Evolutionary conservation across 106 monocot species (phyloP), one percentile per base, ranked within the genome.

Genomic region (Hemerocallis citrina): DNA sequence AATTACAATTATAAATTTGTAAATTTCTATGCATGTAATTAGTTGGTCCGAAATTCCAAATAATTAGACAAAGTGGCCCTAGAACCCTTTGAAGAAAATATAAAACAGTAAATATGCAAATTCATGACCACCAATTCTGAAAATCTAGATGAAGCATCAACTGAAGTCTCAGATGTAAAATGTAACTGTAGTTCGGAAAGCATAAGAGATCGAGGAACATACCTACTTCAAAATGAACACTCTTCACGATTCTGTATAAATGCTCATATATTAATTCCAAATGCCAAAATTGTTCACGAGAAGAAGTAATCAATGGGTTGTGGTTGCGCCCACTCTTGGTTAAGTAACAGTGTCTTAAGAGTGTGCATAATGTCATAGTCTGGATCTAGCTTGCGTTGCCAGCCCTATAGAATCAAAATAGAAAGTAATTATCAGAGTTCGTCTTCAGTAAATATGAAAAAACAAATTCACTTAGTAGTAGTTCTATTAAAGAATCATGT

Each of bases 341-440:
- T 62, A 16, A 89, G 54, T 43, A 85, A 48, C 37, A 89, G 55
- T 32, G 74, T 70, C 72, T 78, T 81, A 6, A 89, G 61, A 20
- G 84, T 85, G 3, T 71, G 55, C 89, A 89, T 89, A 15, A 89
- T 74, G 57, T 89, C 78, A 31, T 73, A 89, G 56, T 68, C 57
- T 31, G 89, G 84, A 71, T 89, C 89, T 34, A 89, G 81, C 70
- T 89, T 85, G 17, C 68, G 80, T 50, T 89, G 89, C 89, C 89
- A 89, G 11, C 89, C 78, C 89, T 89, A 30, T 28, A 75, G 9
- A 31, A 59, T 23, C 14, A 59, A 36, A 6, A 37, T 4, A 72
- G 24, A 56, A 29, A 22, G 55, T 12, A 51, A 2, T 16, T 52
- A 47, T 58, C 12, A 19, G 28, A 30, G 15, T 30, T 54, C 2